Evolutionary conservation across 1,284 basidiomycete genomes (phyloP).

Genomic region (Austropuccinia psidii): DNA sequence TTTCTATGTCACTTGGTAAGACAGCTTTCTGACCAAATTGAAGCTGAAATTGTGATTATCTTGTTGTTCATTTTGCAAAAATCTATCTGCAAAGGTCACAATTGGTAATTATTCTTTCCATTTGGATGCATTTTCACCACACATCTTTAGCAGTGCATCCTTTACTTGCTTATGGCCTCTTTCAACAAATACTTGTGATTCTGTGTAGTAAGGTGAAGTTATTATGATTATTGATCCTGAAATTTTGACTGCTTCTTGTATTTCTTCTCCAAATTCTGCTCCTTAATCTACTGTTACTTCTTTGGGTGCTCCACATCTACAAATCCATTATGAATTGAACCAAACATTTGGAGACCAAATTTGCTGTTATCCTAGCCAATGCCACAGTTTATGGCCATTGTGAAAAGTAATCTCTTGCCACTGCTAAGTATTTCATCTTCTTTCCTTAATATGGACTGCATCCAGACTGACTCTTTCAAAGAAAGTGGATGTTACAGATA

Average conservation of each 20-base stretch:
- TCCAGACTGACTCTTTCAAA: neutral
- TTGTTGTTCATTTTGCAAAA: neutral
- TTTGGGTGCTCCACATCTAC: neutral
- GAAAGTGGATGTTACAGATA: neutral
- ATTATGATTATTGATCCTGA: neutral
- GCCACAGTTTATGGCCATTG: neutral
- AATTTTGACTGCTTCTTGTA: neutral
- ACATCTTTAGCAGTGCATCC: neutral
- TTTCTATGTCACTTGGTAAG: slow-evolving; percentile 3
- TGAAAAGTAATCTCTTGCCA: neutral
- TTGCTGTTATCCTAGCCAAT: neutral
- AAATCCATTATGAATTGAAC: neutral
- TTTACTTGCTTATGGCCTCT: neutral
- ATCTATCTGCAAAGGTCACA: neutral
- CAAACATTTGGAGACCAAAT: neutral
- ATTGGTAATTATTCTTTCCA: neutral
- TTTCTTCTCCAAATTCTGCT: neutral
- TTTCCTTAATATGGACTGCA: neutral
- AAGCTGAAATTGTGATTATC: neutral
- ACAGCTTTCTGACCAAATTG: slow-evolving; percentile 1
- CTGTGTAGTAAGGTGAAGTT: neutral
- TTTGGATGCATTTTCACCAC: neutral
- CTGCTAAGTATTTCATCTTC: neutral
- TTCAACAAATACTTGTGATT: neutral
- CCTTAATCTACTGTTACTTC: neutral